Evolutionary conservation across 768 basidiomycete species (phyloP), one percentile per base, ranked within the genome.

Genomic region (Pholiota molesta): DNA sequence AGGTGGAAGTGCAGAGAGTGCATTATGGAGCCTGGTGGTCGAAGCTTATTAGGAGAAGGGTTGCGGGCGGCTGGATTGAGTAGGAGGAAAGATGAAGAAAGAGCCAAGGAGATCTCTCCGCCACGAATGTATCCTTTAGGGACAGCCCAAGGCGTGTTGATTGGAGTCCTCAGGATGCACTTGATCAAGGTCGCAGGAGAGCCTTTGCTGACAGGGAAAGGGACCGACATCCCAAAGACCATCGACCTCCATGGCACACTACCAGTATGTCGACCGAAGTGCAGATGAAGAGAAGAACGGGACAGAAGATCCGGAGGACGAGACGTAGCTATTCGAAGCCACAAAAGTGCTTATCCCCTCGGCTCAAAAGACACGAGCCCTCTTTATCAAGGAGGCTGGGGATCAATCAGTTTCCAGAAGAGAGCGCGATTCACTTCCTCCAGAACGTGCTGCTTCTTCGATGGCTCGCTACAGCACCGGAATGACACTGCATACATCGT

Each of bases 1-100:
- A 37, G 83, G 82, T 0, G 91, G 91, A 5, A 91, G 89, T 69
- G 88, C 86, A 2, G 92, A 92, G 74, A 90, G 84, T 69, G 78
- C 86, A 8, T 70, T 89, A 7, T 76, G 75, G 28, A 80, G 73
- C 71, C 71, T 39, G 77, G 74, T 14, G 72, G 84, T 11, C 74
- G 89, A 60, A 87, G 82, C 66, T 72, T 93, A 14, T 72, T 90
- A 9, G 85, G 88, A 3, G 89, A 92, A 71, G 86, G 86, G 16
- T 69, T 93, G 61, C 80, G 87, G 52, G 89, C 90, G 0, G 90
- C 91, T 0, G 92, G 91, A 10, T 75, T 92, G 59, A 81, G 79
- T 31, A 68, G 80, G 70, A 73, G 67, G 65, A 69, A 57, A 52
- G 73, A 67, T 11, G 68, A 64, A 39, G 70, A 60, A 31, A 58